A percentile compares a stretch with the other conserved stretches of the same genome.
These are phyloP conservation scores for Gastrolobium villosum DNA, from an alignment of 306 rosid genomes.

Conservation along the genomic window DNA sequence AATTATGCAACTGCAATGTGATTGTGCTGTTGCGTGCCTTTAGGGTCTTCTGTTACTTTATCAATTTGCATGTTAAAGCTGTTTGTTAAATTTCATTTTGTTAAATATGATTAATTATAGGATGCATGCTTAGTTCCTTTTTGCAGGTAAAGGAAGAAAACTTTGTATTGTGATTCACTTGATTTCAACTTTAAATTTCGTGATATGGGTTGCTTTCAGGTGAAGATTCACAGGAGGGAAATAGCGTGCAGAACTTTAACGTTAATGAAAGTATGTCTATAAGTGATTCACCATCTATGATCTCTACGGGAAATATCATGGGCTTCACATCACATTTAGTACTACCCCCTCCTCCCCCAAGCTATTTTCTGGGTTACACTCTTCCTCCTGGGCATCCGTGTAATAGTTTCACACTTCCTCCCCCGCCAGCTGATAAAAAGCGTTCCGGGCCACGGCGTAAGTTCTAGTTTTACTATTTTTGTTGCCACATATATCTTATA, in stretches of 20 bases:
- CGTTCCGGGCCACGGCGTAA: conserved; percentile 93
- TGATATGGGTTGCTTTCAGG: conserved; percentile 60
- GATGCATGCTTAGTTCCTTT: conserved; percentile 28
- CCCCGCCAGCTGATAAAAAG: conserved; percentile 94
- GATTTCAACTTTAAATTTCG: conserved; percentile 27
- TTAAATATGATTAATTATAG: conserved; percentile 21
- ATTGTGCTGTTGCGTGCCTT: neutral
- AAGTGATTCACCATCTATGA: conserved; percentile 42
- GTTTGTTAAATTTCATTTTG: conserved; percentile 22
- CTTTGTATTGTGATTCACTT: conserved; percentile 39
- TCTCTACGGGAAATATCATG: conserved; percentile 36
- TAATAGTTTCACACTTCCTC: conserved; percentile 81
- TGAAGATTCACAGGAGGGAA: conserved; percentile 60
- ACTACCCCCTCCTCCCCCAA: conserved; percentile 71
- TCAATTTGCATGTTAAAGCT: neutral
- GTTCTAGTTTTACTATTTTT: conserved; percentile 49
- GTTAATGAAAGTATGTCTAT: conserved; percentile 53
- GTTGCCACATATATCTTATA: conserved; percentile 23
- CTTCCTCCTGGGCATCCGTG: conserved; percentile 94
- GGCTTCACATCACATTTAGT: conserved; percentile 37
- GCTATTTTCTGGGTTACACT: conserved; percentile 79
- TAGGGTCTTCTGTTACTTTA: neutral
- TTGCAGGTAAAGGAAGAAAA: conserved; percentile 23
- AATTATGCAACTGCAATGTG: conserved; percentile 1
- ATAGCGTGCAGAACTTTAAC: conserved; percentile 41